A percentile compares a stretch with the other conserved stretches of the same genome.
These are phyloP conservation scores for Jimgerdemannia flammicorona DNA, from an alignment of 192 early-diverging fungal species.

Conservation along the genomic window DNA sequence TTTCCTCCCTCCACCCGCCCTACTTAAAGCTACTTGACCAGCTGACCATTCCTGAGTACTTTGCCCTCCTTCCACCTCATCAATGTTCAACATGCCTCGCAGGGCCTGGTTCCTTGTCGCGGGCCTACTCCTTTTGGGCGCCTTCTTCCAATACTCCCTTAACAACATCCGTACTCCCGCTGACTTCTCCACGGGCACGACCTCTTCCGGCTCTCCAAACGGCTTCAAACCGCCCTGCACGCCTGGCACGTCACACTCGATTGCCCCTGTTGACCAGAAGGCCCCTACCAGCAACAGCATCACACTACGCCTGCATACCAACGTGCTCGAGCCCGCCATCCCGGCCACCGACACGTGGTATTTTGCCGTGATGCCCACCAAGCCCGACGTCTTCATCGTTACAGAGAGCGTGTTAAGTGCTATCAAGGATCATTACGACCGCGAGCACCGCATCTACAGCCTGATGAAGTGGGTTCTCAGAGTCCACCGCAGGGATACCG, in stretches of 20 bases:
- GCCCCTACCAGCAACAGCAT: constrained; percentile 21
- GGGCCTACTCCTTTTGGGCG: background rate
- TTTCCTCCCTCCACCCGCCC: too few species aligned
- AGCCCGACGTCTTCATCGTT: constrained; percentile 30
- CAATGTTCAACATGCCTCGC: background rate
- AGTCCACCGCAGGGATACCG: constrained; percentile 26
- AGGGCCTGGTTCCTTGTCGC: background rate
- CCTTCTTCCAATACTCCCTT: background rate
- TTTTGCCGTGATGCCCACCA: constrained; percentile 35
- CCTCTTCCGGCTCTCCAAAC: too few species aligned
- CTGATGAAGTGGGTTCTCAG: constrained; percentile 36
- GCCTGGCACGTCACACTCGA: background rate
- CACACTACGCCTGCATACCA: constrained; percentile 17
- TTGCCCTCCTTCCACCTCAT: background rate
- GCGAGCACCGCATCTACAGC: constrained; percentile 28
- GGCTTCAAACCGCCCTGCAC: background rate
- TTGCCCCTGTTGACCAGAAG: constrained; percentile 2
- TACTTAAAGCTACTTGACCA: too few species aligned
- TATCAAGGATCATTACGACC: constrained; percentile 22
- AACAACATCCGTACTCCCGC: background rate
- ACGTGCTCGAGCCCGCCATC: constrained; percentile 6
- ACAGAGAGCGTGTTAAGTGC: constrained; percentile 13
- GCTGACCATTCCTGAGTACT: background rate
- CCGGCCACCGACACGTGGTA: constrained; percentile 18
- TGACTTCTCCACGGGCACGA: background rate